Conservation (phyloP, 768 basidiomycete genomes). For the Infundibulicybe gibba region DNA sequence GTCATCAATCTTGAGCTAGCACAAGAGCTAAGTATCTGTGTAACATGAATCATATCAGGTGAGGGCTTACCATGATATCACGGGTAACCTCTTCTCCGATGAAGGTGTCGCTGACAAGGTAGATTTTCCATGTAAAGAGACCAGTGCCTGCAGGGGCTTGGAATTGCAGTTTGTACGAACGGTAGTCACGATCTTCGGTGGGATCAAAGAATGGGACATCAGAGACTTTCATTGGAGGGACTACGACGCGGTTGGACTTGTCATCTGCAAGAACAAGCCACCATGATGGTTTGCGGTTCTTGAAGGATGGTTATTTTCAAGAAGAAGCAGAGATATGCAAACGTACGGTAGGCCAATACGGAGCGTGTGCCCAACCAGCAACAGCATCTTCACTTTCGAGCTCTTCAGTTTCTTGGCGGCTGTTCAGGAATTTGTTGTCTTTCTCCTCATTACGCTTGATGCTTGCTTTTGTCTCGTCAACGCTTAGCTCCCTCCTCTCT, state of each 20-base stretch:
- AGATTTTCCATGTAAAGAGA: slow-evolving; percentile 85
- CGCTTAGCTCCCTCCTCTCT: slow-evolving; percentile 36
- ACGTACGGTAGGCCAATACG: slow-evolving; percentile 85
- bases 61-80: slow-evolving; percentile 65
- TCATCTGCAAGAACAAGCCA: slow-evolving; percentile 90
- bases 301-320: slow-evolving; percentile 2
- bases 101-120: slow-evolving; percentile 84
- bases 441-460: slow-evolving; percentile 52
- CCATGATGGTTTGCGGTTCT: slow-evolving; percentile 91
- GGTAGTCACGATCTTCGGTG: slow-evolving; percentile 54
- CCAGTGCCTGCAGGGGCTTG: slow-evolving; percentile 87
- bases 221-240: slow-evolving; percentile 78
- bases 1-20: slow-evolving; percentile 83
- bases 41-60: background rate
- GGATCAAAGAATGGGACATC: slow-evolving; percentile 69
- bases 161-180: slow-evolving; percentile 90
- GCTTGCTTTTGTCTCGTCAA: slow-evolving; percentile 44
- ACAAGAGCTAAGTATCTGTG: slow-evolving; percentile 8
- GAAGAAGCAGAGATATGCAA: background rate
- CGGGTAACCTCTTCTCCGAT: slow-evolving; percentile 73
- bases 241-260: slow-evolving; percentile 79
- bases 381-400: slow-evolving; percentile 33
- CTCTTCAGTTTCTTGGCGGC: slow-evolving; percentile 62
- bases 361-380: slow-evolving; percentile 79
- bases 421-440: slow-evolving; percentile 68